phyloP scores from a whole-genome alignment of 2,329 filamentous ascomycete species.

The Fusarium mangiferae region DNA sequence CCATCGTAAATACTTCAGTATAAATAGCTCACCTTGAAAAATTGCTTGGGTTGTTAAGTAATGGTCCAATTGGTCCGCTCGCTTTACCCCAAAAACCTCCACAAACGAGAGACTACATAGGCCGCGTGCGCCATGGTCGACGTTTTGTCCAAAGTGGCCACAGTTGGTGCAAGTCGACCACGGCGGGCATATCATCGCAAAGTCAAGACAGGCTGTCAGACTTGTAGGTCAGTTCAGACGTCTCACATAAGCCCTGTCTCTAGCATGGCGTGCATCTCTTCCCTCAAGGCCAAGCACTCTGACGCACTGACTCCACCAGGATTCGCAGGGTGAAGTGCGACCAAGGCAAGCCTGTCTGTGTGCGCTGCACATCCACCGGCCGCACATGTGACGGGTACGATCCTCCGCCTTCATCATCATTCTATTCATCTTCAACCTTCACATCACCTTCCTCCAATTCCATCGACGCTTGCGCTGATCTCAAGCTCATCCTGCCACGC shows the following conservation, averaged over 20 bases:
- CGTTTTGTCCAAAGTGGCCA: accelerated
- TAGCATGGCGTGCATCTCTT: too few species aligned
- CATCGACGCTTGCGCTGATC: neutral
- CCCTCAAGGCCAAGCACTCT: neutral
- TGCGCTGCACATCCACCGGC: constrained; percentile 12
- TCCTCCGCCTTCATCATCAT: neutral
- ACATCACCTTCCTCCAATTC: too few species aligned
- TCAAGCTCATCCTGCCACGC: neutral
- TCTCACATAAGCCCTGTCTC: neutral
- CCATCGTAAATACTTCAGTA: too few species aligned
- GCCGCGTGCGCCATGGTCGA: neutral
- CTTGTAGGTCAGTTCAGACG: neutral
- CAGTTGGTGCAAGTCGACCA: too few species aligned
- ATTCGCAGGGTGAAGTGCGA: neutral
- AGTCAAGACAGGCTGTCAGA: neutral
- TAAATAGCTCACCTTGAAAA: neutral
- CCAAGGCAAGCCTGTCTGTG: neutral
- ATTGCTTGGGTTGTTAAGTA: neutral
- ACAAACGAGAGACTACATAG: neutral
- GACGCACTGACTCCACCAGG: neutral
- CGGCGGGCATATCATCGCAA: neutral
- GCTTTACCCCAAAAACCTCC: neutral
- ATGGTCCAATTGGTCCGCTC: too few species aligned
- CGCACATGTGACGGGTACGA: constrained; percentile 15
- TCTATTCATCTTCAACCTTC: neutral